These are phyloP conservation scores for Jamesozyma spencerorum DNA, from an alignment of 805 yeast species.

Conservation along the genomic window DNA sequence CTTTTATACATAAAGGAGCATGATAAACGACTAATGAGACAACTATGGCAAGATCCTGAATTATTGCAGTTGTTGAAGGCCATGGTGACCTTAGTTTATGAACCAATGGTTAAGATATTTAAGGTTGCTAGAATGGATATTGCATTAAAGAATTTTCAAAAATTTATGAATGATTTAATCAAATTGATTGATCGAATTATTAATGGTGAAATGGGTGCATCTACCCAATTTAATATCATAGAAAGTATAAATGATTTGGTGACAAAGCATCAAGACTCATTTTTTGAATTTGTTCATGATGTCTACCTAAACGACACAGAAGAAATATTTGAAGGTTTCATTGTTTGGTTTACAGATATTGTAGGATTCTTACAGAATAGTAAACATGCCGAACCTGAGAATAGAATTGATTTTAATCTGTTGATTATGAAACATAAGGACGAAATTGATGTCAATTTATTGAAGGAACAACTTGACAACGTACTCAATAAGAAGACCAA, in stretches of 20 bases:
- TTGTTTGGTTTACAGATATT: conserved; percentile 65
- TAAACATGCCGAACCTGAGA: conserved; percentile 33
- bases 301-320: conserved; percentile 71
- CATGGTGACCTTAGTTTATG: conserved; percentile 60
- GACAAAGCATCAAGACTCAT: conserved; percentile 60
- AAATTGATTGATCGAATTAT: conserved; percentile 44
- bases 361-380: conserved; percentile 56
- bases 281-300: conserved; percentile 70
- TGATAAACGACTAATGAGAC: conserved; percentile 68
- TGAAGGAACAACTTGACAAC: conserved; percentile 33
- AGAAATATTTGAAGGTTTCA: conserved; percentile 60
- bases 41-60: conserved; percentile 79
- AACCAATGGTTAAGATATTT: conserved; percentile 63
- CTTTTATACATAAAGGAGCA: conserved; percentile 54
- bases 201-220: conserved; percentile 35
- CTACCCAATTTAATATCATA: conserved; percentile 54
- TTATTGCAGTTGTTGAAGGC: conserved; percentile 68
- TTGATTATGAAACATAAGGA: conserved; percentile 23
- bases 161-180: conserved; percentile 60
- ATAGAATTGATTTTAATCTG: conserved; percentile 38
- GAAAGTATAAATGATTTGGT: conserved; percentile 52
- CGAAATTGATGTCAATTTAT: conserved; percentile 20
- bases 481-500: conserved; percentile 31
- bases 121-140: conserved; percentile 56
- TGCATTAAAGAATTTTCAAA: conserved; percentile 54